Evolutionary conservation across 768 basidiomycete species (phyloP).

Genomic region (Kwoniella bestiolae): DNA sequence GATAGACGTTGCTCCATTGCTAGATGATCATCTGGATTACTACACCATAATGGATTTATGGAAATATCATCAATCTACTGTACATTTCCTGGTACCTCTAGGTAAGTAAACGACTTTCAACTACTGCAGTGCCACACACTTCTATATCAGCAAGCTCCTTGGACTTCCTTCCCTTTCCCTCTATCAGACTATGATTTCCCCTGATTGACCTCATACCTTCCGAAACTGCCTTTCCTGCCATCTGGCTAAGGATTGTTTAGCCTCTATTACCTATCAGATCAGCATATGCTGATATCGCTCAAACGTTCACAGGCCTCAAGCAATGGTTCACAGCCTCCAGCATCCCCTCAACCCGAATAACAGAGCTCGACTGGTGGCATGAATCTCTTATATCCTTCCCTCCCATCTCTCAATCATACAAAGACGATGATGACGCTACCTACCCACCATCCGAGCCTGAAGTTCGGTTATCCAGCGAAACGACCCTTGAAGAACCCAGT

Average conservation of each 20-base stretch:
- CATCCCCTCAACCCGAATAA: slow-evolving; percentile 46
- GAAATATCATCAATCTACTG: slow-evolving; percentile 45
- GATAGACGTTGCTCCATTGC: neutral
- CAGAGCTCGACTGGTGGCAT: slow-evolving; percentile 56
- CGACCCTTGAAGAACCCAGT: slow-evolving; percentile 4
- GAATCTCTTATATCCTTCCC: slow-evolving; percentile 47
- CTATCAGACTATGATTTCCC: too few species aligned
- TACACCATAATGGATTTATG: slow-evolving; percentile 54
- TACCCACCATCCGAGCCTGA: slow-evolving; percentile 6
- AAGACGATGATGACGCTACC: slow-evolving; percentile 3
- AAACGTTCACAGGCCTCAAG: slow-evolving; percentile 50
- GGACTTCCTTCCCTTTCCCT: too few species aligned
- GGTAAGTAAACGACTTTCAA: too few species aligned
- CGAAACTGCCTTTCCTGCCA: too few species aligned
- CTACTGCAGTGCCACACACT: too few species aligned
- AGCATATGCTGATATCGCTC: too few species aligned
- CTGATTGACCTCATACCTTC: too few species aligned
- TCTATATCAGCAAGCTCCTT: too few species aligned
- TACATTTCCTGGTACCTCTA: slow-evolving; percentile 56
- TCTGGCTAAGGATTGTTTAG: too few species aligned
- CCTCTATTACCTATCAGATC: too few species aligned
- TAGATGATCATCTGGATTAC: slow-evolving; percentile 57
- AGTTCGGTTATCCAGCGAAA: slow-evolving; percentile 4
- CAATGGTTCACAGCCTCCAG: slow-evolving; percentile 50
- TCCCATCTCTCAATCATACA: neutral